Evolutionary conservation across 495 filamentous ascomycete genomes (phyloP), one percentile per base, ranked within the genome.

Genomic region (Hamigera avellanea): DNA sequence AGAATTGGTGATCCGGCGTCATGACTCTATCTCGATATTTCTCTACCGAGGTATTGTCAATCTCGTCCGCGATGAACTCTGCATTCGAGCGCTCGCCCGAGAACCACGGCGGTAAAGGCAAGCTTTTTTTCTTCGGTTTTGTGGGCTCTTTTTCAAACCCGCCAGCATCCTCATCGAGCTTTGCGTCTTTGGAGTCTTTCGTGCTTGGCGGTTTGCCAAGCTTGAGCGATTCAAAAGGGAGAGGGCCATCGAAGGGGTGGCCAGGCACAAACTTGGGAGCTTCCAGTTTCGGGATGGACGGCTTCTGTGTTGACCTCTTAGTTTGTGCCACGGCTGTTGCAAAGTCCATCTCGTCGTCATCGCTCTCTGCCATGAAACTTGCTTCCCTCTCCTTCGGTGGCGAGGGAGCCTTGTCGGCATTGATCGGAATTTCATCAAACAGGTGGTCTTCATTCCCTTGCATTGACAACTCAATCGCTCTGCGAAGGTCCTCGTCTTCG

Each of bases 51-150:
- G 44, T 36, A 19, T 53, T 52, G 27, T 59, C 46, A 17, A 41
- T 33, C 29, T 41, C 28, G 45, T 68, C 61, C 1, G 44, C 12
- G 21, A 61, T 53, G 32, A 66, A 68, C 6, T 60, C 53, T 6
- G 48, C 33, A 19, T 54, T 49, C 6, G 45, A 27, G 19, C 42
- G 45, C 3, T 45, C 50, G 2, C 49, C 56, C 15, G 68, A 66
- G 48, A 98, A 83, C 91, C 91, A 98, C 3, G 91, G 89, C 1
- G 91, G 91, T 19, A 95, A 52, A 9, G 80, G 78, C 26, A 66
- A 64, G 0, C 72, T 57, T 3, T 70, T 60, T 40, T 80, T 70
- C 14, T 72, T 56, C 14, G 66, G 45, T n/a, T 61, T 49, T 6
- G 44, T 19, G 8, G 52, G 29, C 17, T 70, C 66, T 43, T 69